phyloP scores from a whole-genome alignment of 495 filamentous ascomycete species.

The Achaetomiella virescens region DNA sequence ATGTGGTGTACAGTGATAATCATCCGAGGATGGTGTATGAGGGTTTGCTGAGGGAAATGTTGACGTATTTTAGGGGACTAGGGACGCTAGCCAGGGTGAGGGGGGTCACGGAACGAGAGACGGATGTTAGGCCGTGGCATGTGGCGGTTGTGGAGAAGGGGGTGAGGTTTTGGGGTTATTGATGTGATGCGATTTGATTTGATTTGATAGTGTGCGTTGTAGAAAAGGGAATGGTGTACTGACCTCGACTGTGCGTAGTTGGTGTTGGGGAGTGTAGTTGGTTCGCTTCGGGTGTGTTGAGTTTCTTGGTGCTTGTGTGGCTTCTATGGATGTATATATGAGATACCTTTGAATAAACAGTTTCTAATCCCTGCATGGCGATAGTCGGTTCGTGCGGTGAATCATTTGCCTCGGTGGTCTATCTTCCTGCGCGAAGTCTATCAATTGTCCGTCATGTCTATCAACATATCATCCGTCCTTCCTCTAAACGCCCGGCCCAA shows the following conservation, averaged over 20 bases:
- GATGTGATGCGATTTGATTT: conserved; percentile 36
- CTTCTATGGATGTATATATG: background rate
- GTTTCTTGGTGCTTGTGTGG: background rate
- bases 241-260: background rate
- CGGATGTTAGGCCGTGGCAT: conserved; percentile 75
- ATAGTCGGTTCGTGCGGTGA: background rate
- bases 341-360: background rate
- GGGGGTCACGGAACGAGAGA: conserved; percentile 56
- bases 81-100: conserved; percentile 64
- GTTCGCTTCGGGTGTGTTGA: background rate
- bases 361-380: background rate
- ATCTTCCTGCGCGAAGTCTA: background rate
- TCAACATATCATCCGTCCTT: background rate
- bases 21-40: conserved; percentile 50
- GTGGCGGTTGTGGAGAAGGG: conserved; percentile 71
- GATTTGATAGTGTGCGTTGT: background rate
- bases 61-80: conserved; percentile 71
- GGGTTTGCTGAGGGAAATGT: conserved; percentile 59
- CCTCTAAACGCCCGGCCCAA: background rate
- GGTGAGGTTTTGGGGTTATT: conserved; percentile 50
- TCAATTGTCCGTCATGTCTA: conserved; percentile 11
- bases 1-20: conserved; percentile 54
- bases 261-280: background rate
- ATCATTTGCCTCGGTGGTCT: background rate
- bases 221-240: too few relatives aligned